Percentiles rank a stretch among this genome's conserved stretches.
Conservation (phyloP, 441 rosid genomes). For the Jatropha podagrica region DNA sequence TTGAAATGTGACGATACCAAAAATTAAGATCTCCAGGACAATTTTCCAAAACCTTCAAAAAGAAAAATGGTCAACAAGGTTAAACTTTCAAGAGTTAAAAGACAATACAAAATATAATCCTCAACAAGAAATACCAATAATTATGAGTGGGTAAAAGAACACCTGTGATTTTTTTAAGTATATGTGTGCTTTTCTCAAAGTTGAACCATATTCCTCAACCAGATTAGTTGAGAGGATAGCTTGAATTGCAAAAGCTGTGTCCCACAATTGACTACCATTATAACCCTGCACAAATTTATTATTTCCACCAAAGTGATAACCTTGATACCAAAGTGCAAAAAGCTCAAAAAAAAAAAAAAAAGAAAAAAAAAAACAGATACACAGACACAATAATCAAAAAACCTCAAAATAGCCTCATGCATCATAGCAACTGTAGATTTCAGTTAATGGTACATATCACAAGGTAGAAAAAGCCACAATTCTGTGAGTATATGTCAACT, state of each 20-base stretch:
- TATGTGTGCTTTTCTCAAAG: conserved; percentile 63
- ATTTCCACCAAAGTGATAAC: background rate
- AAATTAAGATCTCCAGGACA: conserved; percentile 76
- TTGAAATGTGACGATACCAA: conserved; percentile 97
- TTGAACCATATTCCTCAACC: conserved; percentile 59
- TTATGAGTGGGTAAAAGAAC: conserved; percentile 21
- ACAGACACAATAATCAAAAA: background rate
- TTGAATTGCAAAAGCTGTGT: conserved; percentile 81
- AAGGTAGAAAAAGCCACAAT: background rate
- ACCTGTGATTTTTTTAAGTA: conserved; percentile 84
- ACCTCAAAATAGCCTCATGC: background rate
- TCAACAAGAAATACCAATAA: conserved; percentile 17
- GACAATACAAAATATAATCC: conserved; percentile 5
- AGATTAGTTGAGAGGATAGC: conserved; percentile 78
- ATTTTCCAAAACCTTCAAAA: conserved; percentile 67
- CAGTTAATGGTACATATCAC: background rate
- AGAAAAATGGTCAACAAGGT: conserved; percentile 18
- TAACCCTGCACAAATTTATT: conserved; percentile 61
- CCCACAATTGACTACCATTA: conserved; percentile 98
- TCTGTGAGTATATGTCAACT: background rate
- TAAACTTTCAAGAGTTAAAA: conserved; percentile 5
- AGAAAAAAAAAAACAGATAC: background rate
- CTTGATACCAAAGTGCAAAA: background rate
- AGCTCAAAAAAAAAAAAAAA: background rate
- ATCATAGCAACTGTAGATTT: background rate